Evolutionary conservation across 2,329 filamentous ascomycete genomes (phyloP).

Genomic region (Diaporthe humulicola): DNA sequence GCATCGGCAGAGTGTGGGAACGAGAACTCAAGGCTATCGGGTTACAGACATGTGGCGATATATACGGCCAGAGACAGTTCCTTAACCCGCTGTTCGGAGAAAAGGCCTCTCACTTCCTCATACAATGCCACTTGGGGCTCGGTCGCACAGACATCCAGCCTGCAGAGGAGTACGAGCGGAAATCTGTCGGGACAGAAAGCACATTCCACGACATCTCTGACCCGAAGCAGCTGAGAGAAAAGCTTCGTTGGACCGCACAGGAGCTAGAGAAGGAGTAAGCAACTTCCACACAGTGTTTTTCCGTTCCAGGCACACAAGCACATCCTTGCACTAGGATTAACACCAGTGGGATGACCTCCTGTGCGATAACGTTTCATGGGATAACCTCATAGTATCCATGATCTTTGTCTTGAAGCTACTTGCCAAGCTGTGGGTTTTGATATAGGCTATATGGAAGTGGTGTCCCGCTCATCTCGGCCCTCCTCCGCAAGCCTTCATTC

Average conservation of each 20-base stretch:
- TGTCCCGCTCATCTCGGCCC: neutral
- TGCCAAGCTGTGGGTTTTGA: neutral
- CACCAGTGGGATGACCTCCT: neutral
- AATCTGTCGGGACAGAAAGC: slow-evolving; percentile 93
- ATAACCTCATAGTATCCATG: neutral
- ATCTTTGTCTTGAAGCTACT: neutral
- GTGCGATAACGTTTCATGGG: neutral
- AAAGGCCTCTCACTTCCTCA: slow-evolving; percentile 89
- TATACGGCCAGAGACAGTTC: slow-evolving; percentile 81
- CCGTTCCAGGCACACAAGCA: neutral
- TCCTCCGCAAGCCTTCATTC: neutral
- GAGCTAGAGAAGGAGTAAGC: slow-evolving; percentile 83
- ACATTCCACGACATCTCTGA: slow-evolving; percentile 88
- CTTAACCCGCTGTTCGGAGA: slow-evolving; percentile 87
- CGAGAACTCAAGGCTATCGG: slow-evolving; percentile 90
- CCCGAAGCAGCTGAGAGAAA: slow-evolving; percentile 76
- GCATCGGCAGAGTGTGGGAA: slow-evolving; percentile 94
- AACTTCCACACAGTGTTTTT: neutral
- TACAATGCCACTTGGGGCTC: slow-evolving; percentile 86
- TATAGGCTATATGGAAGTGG: neutral
- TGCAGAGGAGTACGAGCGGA: slow-evolving; percentile 89
- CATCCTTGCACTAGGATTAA: neutral
- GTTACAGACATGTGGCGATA: slow-evolving; percentile 88
- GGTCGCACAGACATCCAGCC: slow-evolving; percentile 89
- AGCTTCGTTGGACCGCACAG: slow-evolving; percentile 84